Conservation (phyloP, 2,329 filamentous ascomycete genomes). For the Cytospora piceae region DNA sequence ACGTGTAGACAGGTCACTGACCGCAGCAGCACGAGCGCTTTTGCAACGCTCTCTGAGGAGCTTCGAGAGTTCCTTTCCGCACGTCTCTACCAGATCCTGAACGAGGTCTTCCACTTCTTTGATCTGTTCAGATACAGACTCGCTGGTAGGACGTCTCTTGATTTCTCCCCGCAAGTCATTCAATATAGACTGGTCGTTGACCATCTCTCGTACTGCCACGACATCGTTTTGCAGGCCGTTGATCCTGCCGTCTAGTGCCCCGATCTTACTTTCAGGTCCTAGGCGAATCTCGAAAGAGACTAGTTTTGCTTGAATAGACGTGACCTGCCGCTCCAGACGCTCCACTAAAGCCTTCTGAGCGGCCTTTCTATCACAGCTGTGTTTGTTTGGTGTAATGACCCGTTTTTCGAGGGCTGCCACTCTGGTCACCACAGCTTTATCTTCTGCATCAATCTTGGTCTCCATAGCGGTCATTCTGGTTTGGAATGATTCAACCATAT, state of each 20-base stretch:
- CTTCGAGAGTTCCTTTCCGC: not conserved
- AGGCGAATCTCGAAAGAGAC: not conserved
- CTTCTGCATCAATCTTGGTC: not conserved
- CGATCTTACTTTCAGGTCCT: not conserved
- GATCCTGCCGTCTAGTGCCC: not conserved
- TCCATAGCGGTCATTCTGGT: not conserved
- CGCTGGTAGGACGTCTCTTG: constrained; percentile 4
- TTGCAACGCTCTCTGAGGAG: not conserved
- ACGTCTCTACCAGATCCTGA: not conserved
- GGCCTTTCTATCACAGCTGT: not conserved
- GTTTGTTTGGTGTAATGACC: not conserved
- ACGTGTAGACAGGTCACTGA: not conserved
- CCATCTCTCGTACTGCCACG: not conserved
- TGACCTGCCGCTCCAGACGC: not conserved
- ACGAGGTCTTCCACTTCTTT: not conserved
- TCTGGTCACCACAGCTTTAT: not conserved
- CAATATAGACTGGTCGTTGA: not conserved
- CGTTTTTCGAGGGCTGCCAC: constrained; percentile 1
- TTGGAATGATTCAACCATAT: not conserved
- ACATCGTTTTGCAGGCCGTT: not conserved
- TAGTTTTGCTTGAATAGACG: not conserved
- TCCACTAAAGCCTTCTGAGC: not conserved
- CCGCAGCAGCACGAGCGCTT: not conserved
- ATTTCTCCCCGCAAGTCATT: not conserved
- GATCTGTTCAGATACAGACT: not conserved